Evolutionary conservation across 2,329 filamentous ascomycete species (phyloP).

Genomic region (Neonectria hederae): DNA sequence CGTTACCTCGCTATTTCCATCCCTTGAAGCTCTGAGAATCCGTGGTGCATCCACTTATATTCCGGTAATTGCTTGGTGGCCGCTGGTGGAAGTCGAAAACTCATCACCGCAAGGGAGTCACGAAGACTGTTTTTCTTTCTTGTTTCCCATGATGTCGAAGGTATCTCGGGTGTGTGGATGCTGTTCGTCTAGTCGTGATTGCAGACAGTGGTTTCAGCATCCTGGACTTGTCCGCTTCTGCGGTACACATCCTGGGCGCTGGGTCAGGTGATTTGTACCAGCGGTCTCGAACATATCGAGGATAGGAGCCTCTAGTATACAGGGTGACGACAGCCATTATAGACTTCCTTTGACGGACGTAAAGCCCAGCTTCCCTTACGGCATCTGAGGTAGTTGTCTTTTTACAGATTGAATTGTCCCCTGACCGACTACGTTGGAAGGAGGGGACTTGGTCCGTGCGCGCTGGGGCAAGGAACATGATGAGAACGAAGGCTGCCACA

Average conservation of each 20-base stretch:
- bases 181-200: not conserved
- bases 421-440: slow-evolving; percentile 15
- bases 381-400: no score
- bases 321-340: not conserved
- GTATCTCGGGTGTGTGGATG: no score
- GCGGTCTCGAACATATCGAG: no score
- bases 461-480: slow-evolving; percentile 40
- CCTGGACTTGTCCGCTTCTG: not conserved
- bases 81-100: not conserved
- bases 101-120: not conserved
- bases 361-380: not conserved
- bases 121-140: not conserved
- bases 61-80: not conserved
- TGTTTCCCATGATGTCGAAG: not conserved
- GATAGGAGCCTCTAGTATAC: no score
- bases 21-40: not conserved
- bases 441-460: slow-evolving; percentile 42
- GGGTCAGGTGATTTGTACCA: not conserved
- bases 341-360: not conserved
- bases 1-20: not conserved
- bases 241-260: not conserved
- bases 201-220: not conserved
- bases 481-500: slow-evolving; percentile 56
- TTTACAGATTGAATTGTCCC: not conserved
- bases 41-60: not conserved